A percentile compares a stretch with the other conserved stretches of the same genome.
These are phyloP conservation scores for Mortierella hygrophila DNA, from an alignment of 192 early-diverging fungal species.

Conservation along the genomic window DNA sequence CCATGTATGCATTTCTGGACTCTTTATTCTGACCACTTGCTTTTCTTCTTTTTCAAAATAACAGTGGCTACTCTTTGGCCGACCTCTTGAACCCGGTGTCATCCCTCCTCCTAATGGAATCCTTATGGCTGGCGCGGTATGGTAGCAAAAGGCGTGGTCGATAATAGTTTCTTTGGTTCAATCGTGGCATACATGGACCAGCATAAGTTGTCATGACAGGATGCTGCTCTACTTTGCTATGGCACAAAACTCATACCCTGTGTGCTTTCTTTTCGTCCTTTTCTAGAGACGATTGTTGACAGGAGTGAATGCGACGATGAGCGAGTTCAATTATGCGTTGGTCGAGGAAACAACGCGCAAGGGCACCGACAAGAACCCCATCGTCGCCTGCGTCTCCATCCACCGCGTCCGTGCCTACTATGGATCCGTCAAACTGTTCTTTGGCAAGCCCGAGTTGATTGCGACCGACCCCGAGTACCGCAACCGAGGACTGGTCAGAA, in stretches of 20 bases:
- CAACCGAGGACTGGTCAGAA: constrained; percentile 20
- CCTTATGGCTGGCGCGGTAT: constrained; percentile 3
- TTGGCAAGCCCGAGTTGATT: constrained; percentile 34
- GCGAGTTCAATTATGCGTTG: constrained; percentile 32
- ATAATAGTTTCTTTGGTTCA: too few relatives aligned
- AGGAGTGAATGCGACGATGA: constrained; percentile 28
- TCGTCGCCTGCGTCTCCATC: constrained; percentile 36
- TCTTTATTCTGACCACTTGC: not conserved
- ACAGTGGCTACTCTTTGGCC: constrained; percentile 3
- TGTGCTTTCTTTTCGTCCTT: not conserved
- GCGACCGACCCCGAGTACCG: constrained; percentile 33
- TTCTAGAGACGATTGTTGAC: constrained; percentile 30
- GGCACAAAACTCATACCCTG: not conserved
- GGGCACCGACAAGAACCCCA: constrained; percentile 18
- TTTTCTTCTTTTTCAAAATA: not conserved
- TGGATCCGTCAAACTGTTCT: constrained; percentile 15
- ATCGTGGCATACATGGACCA: not conserved
- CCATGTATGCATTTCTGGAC: not conserved
- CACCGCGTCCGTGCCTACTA: constrained; percentile 31
- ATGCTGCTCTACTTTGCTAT: not conserved
- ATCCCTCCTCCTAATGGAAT: constrained; percentile 13
- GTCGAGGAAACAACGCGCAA: constrained; percentile 24
- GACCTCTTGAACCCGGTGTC: not conserved
- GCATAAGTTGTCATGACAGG: not conserved
- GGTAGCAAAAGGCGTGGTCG: not conserved